phyloP scores from a whole-genome alignment of 768 basidiomycete species.

The Tephrocybe sp. region DNA sequence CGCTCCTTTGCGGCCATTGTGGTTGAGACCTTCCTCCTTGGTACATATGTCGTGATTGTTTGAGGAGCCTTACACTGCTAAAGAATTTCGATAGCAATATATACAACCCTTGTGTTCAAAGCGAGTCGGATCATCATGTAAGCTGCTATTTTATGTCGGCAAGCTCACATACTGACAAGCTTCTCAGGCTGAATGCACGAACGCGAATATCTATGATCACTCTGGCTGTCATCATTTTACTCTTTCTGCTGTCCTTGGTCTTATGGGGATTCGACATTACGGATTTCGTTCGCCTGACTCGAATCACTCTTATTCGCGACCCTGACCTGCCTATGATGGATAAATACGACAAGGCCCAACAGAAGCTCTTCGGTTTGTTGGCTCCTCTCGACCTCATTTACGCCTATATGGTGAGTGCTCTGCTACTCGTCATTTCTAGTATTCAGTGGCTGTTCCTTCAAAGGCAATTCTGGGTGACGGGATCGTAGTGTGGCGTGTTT shows the following conservation, averaged over 20 bases:
- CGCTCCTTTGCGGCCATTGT: not conserved
- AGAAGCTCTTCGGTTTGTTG: not conserved
- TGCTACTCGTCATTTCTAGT: not conserved
- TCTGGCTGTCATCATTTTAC: not conserved
- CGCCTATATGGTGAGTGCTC: slow-evolving; percentile 1
- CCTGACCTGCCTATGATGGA: not conserved
- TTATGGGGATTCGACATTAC: slow-evolving; percentile 9
- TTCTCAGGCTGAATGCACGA: slow-evolving; percentile 1
- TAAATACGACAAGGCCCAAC: not conserved
- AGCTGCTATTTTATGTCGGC: not conserved
- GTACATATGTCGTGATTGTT: not conserved
- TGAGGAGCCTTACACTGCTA: no score
- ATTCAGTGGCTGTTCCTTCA: not conserved
- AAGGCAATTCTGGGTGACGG: slow-evolving; percentile 6
- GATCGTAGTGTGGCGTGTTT: slow-evolving; percentile 9
- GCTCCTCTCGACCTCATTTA: slow-evolving; percentile 6
- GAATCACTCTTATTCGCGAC: slow-evolving; percentile 2
- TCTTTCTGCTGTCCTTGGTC: slow-evolving; percentile 4
- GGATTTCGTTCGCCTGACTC: slow-evolving; percentile 4
- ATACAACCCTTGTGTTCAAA: not conserved
- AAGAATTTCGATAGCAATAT: not conserved
- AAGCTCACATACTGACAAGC: not conserved
- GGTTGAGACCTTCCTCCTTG: not conserved
- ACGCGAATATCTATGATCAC: slow-evolving; percentile 1
- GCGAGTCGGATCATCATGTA: not conserved